phyloP scores from a whole-genome alignment of 1,139 yeast genomes.

The Cylindricascospora bacillispora region DNA sequence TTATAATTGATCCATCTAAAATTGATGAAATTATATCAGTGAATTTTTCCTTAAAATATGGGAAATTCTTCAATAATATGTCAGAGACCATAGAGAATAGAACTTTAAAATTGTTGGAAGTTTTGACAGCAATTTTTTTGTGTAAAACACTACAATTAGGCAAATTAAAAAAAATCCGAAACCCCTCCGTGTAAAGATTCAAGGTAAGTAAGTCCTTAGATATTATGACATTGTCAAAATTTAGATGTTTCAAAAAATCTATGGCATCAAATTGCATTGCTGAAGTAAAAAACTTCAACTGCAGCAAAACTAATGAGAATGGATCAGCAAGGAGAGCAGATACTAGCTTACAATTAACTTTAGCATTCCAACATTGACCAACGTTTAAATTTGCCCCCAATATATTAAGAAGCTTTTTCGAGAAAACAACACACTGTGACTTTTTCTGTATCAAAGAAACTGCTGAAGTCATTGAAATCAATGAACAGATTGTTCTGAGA shows the following conservation, averaged over 20 bases:
- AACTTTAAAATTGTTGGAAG: constrained; percentile 15
- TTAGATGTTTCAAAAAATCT: constrained; percentile 11
- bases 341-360: constrained; percentile 8
- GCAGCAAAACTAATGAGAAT: constrained; percentile 10
- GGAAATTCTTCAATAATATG: constrained; percentile 13
- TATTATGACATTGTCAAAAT: constrained; percentile 8
- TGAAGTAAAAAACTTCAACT: constrained; percentile 19
- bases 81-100: constrained; percentile 17
- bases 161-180: constrained; percentile 17
- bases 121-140: constrained; percentile 11
- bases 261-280: constrained; percentile 16
- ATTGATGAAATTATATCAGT: constrained; percentile 15
- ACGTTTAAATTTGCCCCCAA: constrained; percentile 13
- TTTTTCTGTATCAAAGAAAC: constrained; percentile 13
- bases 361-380: constrained; percentile 13
- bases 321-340: constrained; percentile 12
- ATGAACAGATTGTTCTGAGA: constrained; percentile 13
- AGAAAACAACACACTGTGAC: constrained; percentile 15
- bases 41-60: constrained; percentile 15
- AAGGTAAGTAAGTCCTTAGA: constrained; percentile 11
- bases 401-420: constrained; percentile 17
- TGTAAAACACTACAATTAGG: constrained; percentile 12
- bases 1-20: constrained; percentile 13
- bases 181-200: constrained; percentile 20
- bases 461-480: constrained; percentile 19